phyloP scores from a whole-genome alignment of 495 filamentous ascomycete genomes.

The Penicilliopsis zonata region DNA sequence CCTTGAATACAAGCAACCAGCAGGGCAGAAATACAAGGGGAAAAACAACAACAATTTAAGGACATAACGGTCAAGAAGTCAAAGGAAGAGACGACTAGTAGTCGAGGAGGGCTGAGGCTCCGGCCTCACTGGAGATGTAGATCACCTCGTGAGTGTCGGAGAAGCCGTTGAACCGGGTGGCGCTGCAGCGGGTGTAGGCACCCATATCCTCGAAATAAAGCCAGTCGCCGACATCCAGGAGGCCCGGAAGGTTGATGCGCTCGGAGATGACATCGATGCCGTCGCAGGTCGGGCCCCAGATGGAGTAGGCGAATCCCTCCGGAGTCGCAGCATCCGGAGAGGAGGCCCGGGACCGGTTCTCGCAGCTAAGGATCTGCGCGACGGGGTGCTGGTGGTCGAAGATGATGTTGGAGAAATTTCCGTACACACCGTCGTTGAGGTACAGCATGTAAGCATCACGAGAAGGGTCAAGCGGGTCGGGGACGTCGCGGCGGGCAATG shows the following conservation, averaged over 20 bases:
- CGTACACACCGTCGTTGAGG: conserved; percentile 92
- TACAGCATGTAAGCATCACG: conserved; percentile 84
- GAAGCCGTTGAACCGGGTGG: conserved; percentile 98
- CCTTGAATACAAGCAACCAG: too few species aligned
- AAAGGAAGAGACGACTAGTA: conserved; percentile 16
- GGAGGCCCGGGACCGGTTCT: conserved; percentile 30
- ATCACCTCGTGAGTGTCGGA: conserved; percentile 82
- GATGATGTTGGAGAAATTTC: conserved; percentile 97
- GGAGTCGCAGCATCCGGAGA: conserved; percentile 37
- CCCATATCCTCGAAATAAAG: conserved; percentile 98
- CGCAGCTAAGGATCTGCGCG: conserved; percentile 64
- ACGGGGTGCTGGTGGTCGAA: conserved; percentile 94
- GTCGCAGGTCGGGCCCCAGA: conserved; percentile 98
- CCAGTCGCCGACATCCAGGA: conserved; percentile 88
- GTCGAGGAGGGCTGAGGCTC: conserved; percentile 64
- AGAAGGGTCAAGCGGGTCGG: conserved; percentile 41
- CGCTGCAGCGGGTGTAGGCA: conserved; percentile 94
- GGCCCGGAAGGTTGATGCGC: conserved; percentile 57
- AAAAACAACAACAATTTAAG: too few species aligned
- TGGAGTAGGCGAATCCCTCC: conserved; percentile 57
- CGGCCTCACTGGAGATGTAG: conserved; percentile 87
- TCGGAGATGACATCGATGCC: conserved; percentile 87
- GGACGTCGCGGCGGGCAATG: conserved; percentile 86
- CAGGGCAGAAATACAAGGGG: too few species aligned
- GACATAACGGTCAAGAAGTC: conserved; percentile 1